A percentile compares a stretch with the other conserved stretches of the same genome.
Evolutionary conservation across 2,329 filamentous ascomycete genomes (phyloP).

Genomic region (Didymella arachidicola): DNA sequence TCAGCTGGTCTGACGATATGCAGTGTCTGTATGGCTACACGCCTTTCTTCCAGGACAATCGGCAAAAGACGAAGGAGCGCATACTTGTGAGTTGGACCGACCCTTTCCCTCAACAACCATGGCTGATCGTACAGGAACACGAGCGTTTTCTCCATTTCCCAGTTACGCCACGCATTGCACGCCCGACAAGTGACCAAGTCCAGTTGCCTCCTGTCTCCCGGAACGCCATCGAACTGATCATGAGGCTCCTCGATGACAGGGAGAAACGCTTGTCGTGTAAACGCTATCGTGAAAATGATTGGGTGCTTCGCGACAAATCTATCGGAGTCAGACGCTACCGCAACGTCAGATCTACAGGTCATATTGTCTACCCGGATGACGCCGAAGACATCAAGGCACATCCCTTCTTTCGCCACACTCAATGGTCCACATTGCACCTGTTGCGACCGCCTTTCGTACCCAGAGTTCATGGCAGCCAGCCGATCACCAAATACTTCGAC

Average conservation of each 20-base stretch:
- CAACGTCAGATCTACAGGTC: constrained; percentile 53
- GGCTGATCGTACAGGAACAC: constrained; percentile 67
- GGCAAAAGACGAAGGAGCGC: constrained; percentile 83
- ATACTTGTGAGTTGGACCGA: constrained; percentile 70
- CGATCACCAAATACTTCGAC: constrained; percentile 85
- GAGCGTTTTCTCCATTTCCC: constrained; percentile 76
- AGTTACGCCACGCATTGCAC: constrained; percentile 58
- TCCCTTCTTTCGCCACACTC: constrained; percentile 80
- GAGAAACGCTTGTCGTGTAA: constrained; percentile 77
- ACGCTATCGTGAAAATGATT: constrained; percentile 75
- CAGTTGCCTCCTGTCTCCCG: constrained; percentile 64
- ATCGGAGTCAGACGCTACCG: constrained; percentile 35
- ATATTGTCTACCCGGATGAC: constrained; percentile 82
- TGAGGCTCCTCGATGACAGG: constrained; percentile 74
- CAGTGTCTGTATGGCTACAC: constrained; percentile 89
- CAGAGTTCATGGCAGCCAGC: constrained; percentile 62
- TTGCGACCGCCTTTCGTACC: constrained; percentile 82
- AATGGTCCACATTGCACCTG: constrained; percentile 78
- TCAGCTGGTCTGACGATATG: constrained; percentile 39
- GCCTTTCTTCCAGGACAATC: constrained; percentile 83
- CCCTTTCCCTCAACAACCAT: no score
- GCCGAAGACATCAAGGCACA: constrained; percentile 90
- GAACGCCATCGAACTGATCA: constrained; percentile 79
- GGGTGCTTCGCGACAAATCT: constrained; percentile 37
- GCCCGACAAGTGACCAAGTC: constrained; percentile 58